phyloP scores from a whole-genome alignment of 2,329 filamentous ascomycete genomes.

The Rutstroemia sp. region DNA sequence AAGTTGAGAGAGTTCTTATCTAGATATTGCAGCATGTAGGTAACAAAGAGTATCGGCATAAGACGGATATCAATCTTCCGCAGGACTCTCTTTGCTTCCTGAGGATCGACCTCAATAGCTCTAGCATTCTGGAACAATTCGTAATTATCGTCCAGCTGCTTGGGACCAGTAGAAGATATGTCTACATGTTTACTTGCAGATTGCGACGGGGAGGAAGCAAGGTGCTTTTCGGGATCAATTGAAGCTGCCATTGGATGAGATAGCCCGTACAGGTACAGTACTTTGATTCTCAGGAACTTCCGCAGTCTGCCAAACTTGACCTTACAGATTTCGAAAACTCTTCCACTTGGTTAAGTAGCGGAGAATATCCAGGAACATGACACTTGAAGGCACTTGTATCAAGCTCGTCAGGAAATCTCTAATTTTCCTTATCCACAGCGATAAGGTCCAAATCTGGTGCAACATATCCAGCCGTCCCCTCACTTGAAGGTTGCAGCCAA shows the following conservation, averaged over 20 bases:
- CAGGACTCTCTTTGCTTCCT: slow-evolving; percentile 34
- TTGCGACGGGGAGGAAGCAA: slow-evolving; percentile 1
- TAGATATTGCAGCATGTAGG: slow-evolving; percentile 54
- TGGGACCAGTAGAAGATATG: slow-evolving; percentile 9
- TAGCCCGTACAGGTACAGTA: background rate
- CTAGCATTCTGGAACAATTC: slow-evolving; percentile 30
- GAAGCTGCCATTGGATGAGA: slow-evolving; percentile 5
- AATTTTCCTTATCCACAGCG: background rate
- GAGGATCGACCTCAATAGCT: slow-evolving; percentile 21
- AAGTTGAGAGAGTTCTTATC: slow-evolving; percentile 51
- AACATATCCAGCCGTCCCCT: background rate
- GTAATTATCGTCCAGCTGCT: slow-evolving; percentile 32
- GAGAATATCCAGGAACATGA: no score
- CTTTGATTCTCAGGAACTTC: background rate
- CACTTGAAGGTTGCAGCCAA: slow-evolving; percentile 1
- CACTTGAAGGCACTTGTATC: no score
- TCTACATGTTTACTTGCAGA: slow-evolving; percentile 7
- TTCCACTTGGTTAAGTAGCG: no score
- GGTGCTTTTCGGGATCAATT: slow-evolving; percentile 15
- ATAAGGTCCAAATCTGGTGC: background rate
- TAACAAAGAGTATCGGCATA: slow-evolving; percentile 49
- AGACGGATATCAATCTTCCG: slow-evolving; percentile 49
- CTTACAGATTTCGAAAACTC: no score
- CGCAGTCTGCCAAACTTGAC: background rate
- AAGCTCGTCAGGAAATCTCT: background rate